Percentiles rank a stretch among this genome's conserved stretches.
Conservation (phyloP, 2,329 filamentous ascomycete genomes). For the Zalaria sp. region DNA sequence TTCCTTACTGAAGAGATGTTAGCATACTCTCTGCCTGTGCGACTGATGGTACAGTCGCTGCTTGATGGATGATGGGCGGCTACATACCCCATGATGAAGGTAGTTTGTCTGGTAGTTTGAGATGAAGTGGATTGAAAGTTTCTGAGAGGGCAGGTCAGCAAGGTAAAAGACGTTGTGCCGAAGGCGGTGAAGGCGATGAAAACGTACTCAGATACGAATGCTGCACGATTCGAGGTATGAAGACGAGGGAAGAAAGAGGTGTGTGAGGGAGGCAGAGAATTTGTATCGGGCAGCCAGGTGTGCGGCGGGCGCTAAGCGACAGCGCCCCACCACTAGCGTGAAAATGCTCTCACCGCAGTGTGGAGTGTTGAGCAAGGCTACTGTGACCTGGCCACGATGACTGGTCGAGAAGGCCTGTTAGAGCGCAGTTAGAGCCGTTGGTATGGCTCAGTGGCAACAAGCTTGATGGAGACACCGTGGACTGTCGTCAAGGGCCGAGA, state of each 20-base stretch:
- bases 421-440: too few relatives aligned
- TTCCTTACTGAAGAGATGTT: conserved; percentile 55
- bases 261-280: conserved; percentile 1
- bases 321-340: too few relatives aligned
- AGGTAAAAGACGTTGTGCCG: conserved; percentile 1
- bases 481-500: too few relatives aligned
- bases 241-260: conserved; percentile 6
- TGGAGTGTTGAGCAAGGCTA: too few relatives aligned
- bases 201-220: conserved; percentile 11
- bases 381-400: too few relatives aligned
- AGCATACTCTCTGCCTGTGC: conserved; percentile 17
- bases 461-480: too few relatives aligned
- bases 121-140: conserved; percentile 16
- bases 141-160: conserved; percentile 4
- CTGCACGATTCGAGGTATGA: conserved; percentile 10
- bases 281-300: background rate
- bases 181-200: conserved; percentile 1
- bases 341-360: too few relatives aligned
- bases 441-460: too few relatives aligned
- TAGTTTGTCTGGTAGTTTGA: conserved; percentile 17
- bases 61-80: conserved; percentile 6
- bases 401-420: too few relatives aligned
- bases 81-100: conserved; percentile 45
- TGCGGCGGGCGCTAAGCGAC: too few relatives aligned
- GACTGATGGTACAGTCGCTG: conserved; percentile 5